phyloP scores from a whole-genome alignment of 2,329 filamentous ascomycete species.

The Trichoderma hamatum region DNA sequence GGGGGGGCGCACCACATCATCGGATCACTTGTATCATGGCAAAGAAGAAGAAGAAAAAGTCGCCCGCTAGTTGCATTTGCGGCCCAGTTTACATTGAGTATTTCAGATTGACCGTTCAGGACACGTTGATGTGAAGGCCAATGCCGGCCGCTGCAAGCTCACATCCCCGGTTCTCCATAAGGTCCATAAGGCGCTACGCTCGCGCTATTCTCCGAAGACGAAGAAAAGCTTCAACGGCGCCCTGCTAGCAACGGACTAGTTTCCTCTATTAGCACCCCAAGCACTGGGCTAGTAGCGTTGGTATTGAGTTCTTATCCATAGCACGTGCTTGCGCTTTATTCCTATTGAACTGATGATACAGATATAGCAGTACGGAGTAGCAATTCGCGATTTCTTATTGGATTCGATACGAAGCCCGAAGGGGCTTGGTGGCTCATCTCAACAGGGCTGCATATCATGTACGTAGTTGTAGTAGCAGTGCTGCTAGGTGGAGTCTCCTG shows the following conservation, averaged over 20 bases:
- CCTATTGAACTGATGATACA: background rate
- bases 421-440: background rate
- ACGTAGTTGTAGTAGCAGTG: background rate
- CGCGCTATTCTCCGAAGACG: conserved; percentile 21
- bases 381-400: background rate
- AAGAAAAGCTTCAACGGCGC: conserved; percentile 16
- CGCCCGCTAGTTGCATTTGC: conserved; percentile 5
- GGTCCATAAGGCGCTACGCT: conserved; percentile 20
- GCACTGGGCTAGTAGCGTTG: background rate
- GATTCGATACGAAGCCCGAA: background rate
- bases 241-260: conserved; percentile 9
- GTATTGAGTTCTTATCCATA: background rate
- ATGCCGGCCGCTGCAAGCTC: conserved; percentile 14
- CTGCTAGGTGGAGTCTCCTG: background rate
- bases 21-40: background rate
- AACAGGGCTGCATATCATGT: conserved; percentile 23
- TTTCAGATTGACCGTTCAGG: conserved; percentile 4
- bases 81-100: conserved; percentile 2
- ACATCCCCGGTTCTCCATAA: conserved; percentile 12
- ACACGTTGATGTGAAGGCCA: conserved; percentile 7
- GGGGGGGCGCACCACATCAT: conserved; percentile 9
- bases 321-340: conserved; percentile 11
- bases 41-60: too few relatives aligned
- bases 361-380: background rate
- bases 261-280: conserved; percentile 9